phyloP scores from a whole-genome alignment of 2,329 filamentous ascomycete species.

The Tothia fuscella region DNA sequence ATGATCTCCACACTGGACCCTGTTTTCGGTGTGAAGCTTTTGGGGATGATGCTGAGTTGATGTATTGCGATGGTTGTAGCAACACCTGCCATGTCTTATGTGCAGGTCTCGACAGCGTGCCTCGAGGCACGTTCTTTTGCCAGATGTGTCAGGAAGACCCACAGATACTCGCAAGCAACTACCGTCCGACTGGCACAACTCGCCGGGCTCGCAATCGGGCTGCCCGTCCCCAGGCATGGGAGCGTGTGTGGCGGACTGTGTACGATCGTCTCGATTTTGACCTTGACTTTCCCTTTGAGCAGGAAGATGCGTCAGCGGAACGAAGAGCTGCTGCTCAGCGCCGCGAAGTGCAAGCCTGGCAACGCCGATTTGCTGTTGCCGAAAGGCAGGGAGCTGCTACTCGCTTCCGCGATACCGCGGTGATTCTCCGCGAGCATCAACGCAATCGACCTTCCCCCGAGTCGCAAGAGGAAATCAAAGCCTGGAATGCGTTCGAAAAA shows the following conservation, averaged over 20 bases:
- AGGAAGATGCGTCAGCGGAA: conserved; percentile 50
- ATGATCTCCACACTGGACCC: conserved; percentile 41
- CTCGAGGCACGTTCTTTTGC: conserved; percentile 79
- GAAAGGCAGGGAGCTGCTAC: conserved; percentile 59
- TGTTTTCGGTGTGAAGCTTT: conserved; percentile 76
- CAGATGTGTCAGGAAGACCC: conserved; percentile 55
- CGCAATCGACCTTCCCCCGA: conserved; percentile 49
- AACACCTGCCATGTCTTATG: conserved; percentile 86
- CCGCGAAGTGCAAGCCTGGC: conserved; percentile 59
- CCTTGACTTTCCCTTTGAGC: conserved; percentile 73
- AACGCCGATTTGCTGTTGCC: conserved; percentile 71
- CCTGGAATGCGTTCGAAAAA: conserved; percentile 85
- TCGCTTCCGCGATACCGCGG: conserved; percentile 58
- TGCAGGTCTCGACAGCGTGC: conserved; percentile 67
- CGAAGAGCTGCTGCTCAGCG: conserved; percentile 40
- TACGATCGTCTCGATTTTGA: conserved; percentile 70
- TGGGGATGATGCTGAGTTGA: conserved; percentile 71
- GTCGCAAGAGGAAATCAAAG: conserved; percentile 65
- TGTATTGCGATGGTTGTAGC: conserved; percentile 87
- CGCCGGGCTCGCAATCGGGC: conserved; percentile 21
- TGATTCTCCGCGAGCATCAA: conserved; percentile 38
- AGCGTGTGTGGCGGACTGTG: conserved; percentile 78
- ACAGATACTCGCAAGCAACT: conserved; percentile 25
- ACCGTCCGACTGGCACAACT: conserved; percentile 17
- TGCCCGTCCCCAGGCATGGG: conserved; percentile 40